Evolutionary conservation across 148 eudicot genomes (phyloP).

Genomic region (Camellia sinensis): DNA sequence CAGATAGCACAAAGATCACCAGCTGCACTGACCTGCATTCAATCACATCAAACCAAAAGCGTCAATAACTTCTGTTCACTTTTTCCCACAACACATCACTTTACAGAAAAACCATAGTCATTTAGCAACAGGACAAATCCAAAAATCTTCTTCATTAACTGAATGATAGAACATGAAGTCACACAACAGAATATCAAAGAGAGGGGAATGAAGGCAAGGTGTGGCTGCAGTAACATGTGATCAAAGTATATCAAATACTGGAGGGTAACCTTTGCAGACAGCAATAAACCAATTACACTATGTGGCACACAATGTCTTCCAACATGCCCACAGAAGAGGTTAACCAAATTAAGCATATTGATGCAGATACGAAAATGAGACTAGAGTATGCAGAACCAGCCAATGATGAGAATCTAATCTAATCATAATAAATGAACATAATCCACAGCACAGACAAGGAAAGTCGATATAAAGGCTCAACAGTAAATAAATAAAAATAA

Average conservation of each 20-base stretch:
- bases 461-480: not conserved
- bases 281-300: not conserved
- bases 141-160: not conserved
- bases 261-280: not conserved
- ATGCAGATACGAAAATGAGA: not conserved
- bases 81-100: not conserved
- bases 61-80: not conserved
- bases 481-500: not conserved
- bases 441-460: not conserved
- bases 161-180: not conserved
- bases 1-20: conserved; percentile 89
- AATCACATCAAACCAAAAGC: not conserved
- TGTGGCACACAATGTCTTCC: not conserved
- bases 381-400: not conserved
- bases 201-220: not conserved
- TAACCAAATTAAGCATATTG: not conserved
- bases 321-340: not conserved
- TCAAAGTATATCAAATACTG: not conserved
- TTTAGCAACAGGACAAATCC: not conserved
- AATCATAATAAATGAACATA: not conserved
- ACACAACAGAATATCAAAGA: not conserved
- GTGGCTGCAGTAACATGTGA: too few relatives aligned
- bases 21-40: conserved; percentile 59
- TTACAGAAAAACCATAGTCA: conserved; percentile 1
- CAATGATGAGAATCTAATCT: not conserved